Evolutionary conservation across 768 basidiomycete species (phyloP).

Genomic region (Mycena pura): DNA sequence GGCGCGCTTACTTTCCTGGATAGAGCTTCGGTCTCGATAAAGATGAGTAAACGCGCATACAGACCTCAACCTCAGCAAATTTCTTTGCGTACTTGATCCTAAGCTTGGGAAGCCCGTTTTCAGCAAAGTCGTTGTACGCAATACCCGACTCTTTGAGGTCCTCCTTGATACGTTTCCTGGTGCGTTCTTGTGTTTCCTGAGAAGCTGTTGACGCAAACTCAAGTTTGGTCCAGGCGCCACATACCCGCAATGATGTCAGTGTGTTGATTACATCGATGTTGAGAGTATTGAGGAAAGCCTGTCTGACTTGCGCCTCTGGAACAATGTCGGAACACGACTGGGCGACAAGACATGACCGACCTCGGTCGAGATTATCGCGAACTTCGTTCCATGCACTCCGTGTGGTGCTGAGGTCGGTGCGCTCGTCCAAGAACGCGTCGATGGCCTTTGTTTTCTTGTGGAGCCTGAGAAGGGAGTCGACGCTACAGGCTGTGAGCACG

Average conservation of each 20-base stretch:
- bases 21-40: not conserved
- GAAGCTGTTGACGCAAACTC: not conserved
- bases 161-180: slow-evolving; percentile 90
- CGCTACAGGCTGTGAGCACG: slow-evolving; percentile 46
- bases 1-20: slow-evolving; percentile 70
- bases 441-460: slow-evolving; percentile 74
- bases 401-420: slow-evolving; percentile 64
- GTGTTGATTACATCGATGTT: slow-evolving; percentile 76
- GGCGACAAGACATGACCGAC: slow-evolving; percentile 41
- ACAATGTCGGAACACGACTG: slow-evolving; percentile 17
- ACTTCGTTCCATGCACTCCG: slow-evolving; percentile 85
- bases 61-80: slow-evolving; percentile 86
- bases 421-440: slow-evolving; percentile 78
- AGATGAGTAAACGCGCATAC: not conserved
- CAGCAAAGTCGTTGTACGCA: slow-evolving; percentile 83
- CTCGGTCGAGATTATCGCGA: slow-evolving; percentile 84
- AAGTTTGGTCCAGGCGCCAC: slow-evolving; percentile 4
- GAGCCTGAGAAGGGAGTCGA: slow-evolving; percentile 76
- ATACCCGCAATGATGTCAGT: slow-evolving; percentile 70
- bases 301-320: slow-evolving; percentile 81
- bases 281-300: slow-evolving; percentile 78
- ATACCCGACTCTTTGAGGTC: slow-evolving; percentile 81
- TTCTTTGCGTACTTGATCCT: slow-evolving; percentile 84
- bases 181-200: slow-evolving; percentile 90
- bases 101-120: slow-evolving; percentile 78